phyloP scores from a whole-genome alignment of 2,329 filamentous ascomycete species.

The Huntiella bhutanensis region DNA sequence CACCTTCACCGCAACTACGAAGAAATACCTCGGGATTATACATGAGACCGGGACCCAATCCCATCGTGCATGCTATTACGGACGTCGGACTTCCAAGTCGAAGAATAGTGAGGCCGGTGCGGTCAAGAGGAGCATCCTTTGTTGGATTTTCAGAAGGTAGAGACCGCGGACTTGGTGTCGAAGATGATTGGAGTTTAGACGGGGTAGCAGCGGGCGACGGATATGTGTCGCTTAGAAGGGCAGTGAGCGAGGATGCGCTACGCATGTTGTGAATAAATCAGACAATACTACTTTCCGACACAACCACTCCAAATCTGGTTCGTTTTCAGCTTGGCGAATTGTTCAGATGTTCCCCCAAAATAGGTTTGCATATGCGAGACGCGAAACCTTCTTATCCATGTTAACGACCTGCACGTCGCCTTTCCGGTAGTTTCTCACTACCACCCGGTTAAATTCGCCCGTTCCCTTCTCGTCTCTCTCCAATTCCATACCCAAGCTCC shows the following conservation, averaged over 20 bases:
- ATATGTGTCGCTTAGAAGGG: neutral
- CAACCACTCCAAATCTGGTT: slow-evolving; percentile 2
- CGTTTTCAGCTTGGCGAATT: neutral
- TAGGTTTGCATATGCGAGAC: slow-evolving; percentile 86
- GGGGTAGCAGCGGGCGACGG: neutral
- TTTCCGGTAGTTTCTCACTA: slow-evolving; percentile 68
- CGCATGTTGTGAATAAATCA: neutral
- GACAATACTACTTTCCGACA: slow-evolving; percentile 3
- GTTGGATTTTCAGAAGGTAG: slow-evolving; percentile 10
- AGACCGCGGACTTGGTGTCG: slow-evolving; percentile 8
- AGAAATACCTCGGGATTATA: neutral
- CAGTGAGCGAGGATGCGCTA: slow-evolving; percentile 7
- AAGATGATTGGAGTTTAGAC: slow-evolving; percentile 2
- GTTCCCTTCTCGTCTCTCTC: slow-evolving; percentile 47
- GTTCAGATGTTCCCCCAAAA: slow-evolving; percentile 75
- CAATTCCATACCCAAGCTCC: slow-evolving; percentile 76
- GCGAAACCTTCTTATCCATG: slow-evolving; percentile 78
- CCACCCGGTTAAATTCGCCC: slow-evolving; percentile 72
- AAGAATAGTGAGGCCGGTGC: neutral
- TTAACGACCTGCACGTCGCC: slow-evolving; percentile 91
- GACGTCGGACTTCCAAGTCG: neutral
- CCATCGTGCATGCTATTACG: neutral
- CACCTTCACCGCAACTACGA: neutral
- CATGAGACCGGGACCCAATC: neutral
- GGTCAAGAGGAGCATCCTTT: slow-evolving; percentile 6